Conservation (phyloP, 1,139 yeast genomes). For the Yamadazyma friedrichii region DNA sequence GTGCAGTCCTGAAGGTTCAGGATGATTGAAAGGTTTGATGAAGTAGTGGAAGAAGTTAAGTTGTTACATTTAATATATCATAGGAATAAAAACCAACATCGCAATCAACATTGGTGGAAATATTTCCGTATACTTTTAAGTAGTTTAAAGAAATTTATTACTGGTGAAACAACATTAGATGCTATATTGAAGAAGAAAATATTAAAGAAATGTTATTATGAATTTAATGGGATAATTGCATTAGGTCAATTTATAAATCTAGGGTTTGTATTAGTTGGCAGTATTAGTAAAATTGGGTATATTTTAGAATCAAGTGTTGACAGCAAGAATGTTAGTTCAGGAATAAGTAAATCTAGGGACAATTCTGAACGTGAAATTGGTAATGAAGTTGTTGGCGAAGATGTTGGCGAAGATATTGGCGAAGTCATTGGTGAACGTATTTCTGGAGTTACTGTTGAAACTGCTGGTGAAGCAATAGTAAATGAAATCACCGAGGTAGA, state of each 20-base stretch:
- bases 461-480: neutral
- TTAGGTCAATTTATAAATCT: slow-evolving; percentile 76
- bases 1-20: neutral
- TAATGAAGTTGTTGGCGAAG: slow-evolving; percentile 8
- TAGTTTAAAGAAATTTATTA: slow-evolving; percentile 39
- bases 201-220: slow-evolving; percentile 52
- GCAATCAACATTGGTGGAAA: slow-evolving; percentile 76
- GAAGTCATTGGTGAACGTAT: slow-evolving; percentile 3
- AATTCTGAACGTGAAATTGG: neutral
- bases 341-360: too few relatives aligned
- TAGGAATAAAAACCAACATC: slow-evolving; percentile 75
- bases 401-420: slow-evolving; percentile 9
- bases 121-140: slow-evolving; percentile 65
- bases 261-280: slow-evolving; percentile 69
- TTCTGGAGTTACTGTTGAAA: too few relatives aligned
- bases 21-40: neutral
- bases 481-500: neutral
- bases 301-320: slow-evolving; percentile 19
- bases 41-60: slow-evolving; percentile 44
- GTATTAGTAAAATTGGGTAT: slow-evolving; percentile 45
- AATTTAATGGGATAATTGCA: slow-evolving; percentile 66
- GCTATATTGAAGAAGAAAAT: slow-evolving; percentile 36
- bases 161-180: slow-evolving; percentile 20
- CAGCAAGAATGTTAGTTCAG: too few relatives aligned
- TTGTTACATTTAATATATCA: slow-evolving; percentile 64